Conservation (phyloP, 164 flowering plant species). For the Piper longum region DNA sequence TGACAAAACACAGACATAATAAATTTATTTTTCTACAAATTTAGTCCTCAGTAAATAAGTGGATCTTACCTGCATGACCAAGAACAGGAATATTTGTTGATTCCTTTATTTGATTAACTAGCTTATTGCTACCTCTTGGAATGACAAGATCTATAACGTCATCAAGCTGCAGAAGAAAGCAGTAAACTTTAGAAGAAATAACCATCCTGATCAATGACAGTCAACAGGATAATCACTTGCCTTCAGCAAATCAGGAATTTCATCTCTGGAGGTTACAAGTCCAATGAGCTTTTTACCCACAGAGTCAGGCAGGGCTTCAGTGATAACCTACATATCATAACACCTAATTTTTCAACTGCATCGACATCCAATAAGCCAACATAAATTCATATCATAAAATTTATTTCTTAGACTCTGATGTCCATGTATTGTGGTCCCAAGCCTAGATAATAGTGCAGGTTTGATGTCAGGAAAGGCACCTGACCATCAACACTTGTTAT, state of each 20-base stretch:
- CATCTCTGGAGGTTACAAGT: conserved; percentile 91
- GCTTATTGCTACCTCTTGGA: conserved; percentile 98
- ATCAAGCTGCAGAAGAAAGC: conserved; percentile 55
- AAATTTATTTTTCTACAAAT: background rate
- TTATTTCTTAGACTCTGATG: too few species aligned
- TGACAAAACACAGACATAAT: conserved; percentile 12
- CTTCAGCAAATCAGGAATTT: conserved; percentile 92
- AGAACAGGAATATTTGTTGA: conserved; percentile 97
- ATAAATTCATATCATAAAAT: too few species aligned
- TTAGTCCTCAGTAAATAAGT: background rate
- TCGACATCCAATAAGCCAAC: background rate
- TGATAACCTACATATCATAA: conserved; percentile 47
- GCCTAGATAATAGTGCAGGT: too few species aligned
- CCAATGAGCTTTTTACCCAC: conserved; percentile 84
- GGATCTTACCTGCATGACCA: conserved; percentile 85
- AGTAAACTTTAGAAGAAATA: background rate
- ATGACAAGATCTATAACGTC: conserved; percentile 99
- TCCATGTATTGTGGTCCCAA: too few species aligned
- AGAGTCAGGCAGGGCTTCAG: conserved; percentile 58
- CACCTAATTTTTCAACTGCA: background rate
- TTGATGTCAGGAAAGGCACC: too few species aligned
- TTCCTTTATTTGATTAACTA: conserved; percentile 82
- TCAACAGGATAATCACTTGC: conserved; percentile 16
- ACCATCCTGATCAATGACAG: background rate
- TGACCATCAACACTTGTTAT: too few species aligned